Evolutionary conservation across 768 basidiomycete species (phyloP).

Genomic region (Suillus paluster): DNA sequence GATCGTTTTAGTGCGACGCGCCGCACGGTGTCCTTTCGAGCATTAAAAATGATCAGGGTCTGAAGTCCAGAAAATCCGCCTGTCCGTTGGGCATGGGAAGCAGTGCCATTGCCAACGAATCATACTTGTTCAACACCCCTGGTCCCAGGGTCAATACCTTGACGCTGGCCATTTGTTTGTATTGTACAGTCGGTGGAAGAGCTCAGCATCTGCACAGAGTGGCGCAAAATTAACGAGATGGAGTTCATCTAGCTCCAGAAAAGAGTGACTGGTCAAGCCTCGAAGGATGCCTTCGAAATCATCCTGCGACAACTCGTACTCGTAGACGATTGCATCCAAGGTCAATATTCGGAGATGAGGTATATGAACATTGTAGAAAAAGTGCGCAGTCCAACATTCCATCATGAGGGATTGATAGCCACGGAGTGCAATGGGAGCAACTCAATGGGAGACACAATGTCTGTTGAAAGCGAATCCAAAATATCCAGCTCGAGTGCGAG

Average conservation of each 20-base stretch:
- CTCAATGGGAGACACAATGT: neutral
- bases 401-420: neutral
- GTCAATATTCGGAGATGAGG: too few species aligned
- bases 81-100: neutral
- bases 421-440: neutral
- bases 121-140: neutral
- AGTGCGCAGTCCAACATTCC: too few species aligned
- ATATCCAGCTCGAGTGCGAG: too few species aligned
- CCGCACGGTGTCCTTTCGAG: neutral
- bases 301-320: neutral
- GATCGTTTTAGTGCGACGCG: neutral
- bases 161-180: neutral
- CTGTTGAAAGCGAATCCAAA: neutral
- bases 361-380: too few species aligned
- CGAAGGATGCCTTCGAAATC: neutral
- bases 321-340: neutral
- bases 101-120: neutral
- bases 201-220: neutral
- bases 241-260: constrained; percentile 2
- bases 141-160: constrained; percentile 1
- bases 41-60: neutral
- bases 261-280: neutral
- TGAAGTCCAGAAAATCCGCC: neutral
- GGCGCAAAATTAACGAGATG: neutral
- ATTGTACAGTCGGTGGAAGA: neutral